phyloP scores from a whole-genome alignment of 352 stramenopile genomes.

The Globisporangium emineosum region DNA sequence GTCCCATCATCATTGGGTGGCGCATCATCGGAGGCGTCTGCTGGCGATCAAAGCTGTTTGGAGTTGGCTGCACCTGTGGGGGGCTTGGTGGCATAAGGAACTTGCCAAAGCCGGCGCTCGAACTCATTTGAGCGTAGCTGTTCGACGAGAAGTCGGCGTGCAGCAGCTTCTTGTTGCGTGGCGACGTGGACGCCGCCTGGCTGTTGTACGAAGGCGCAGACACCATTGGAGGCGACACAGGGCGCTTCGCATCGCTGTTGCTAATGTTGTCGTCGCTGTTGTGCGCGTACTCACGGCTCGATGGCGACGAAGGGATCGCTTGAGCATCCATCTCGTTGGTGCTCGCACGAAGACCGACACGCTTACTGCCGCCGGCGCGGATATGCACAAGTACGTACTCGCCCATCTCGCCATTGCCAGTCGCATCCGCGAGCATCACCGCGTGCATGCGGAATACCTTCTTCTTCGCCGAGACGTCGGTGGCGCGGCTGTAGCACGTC shows the following conservation, averaged over 20 bases:
- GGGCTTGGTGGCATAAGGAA: conserved; percentile 9
- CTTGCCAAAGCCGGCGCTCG: conserved; percentile 9
- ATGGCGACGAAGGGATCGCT: conserved; percentile 10
- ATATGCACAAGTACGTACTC: conserved; percentile 77
- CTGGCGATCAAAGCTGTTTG: conserved; percentile 1
- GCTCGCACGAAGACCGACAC: conserved; percentile 52
- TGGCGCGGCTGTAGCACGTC: conserved; percentile 68
- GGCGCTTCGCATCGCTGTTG: conserved; percentile 11
- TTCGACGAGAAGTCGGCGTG: conserved; percentile 28
- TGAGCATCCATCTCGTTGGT: conserved; percentile 21
- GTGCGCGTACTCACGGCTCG: conserved; percentile 19
- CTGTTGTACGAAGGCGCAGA: conserved; percentile 39
- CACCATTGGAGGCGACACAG: conserved; percentile 36
- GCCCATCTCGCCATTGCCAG: conserved; percentile 41
- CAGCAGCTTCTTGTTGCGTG: conserved; percentile 42
- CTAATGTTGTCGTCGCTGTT: conserved; percentile 9
- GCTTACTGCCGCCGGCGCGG: conserved; percentile 63
- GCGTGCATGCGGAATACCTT: conserved; percentile 82
- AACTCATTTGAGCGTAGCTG: conserved; percentile 8
- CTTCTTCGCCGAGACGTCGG: conserved; percentile 50
- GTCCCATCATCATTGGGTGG: conserved; percentile 27
- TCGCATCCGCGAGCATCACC: conserved; percentile 61
- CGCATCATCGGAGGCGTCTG: conserved; percentile 20
- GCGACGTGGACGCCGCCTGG: conserved; percentile 38
- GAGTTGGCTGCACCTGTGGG: neutral